Evolutionary conservation across 768 basidiomycete species (phyloP).

Genomic region (Fomitopsis pulvina): DNA sequence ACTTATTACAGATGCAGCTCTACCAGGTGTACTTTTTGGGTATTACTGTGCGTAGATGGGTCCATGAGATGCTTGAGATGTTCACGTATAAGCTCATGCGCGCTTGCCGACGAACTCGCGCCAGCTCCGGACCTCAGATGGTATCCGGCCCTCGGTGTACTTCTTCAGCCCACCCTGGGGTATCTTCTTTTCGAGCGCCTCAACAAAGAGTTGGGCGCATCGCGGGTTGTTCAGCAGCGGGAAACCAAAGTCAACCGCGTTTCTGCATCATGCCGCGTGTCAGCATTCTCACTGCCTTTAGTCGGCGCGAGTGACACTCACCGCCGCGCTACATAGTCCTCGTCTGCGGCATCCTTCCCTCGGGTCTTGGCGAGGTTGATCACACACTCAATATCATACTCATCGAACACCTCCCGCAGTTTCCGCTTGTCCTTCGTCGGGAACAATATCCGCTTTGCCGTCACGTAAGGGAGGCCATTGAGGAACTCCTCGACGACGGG

Average conservation of each 20-base stretch:
- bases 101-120: slow-evolving; percentile 75
- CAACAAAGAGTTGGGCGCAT: slow-evolving; percentile 86
- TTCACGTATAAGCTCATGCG: slow-evolving; percentile 2
- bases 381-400: slow-evolving; percentile 91
- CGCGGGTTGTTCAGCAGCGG: slow-evolving; percentile 87
- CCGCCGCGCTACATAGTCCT: slow-evolving; percentile 95
- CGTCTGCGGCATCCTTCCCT: slow-evolving; percentile 71
- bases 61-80: too few species aligned
- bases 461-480: slow-evolving; percentile 70
- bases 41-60: neutral
- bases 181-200: slow-evolving; percentile 79
- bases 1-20: too few species aligned
- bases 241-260: slow-evolving; percentile 94
- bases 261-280: slow-evolving; percentile 48
- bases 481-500: slow-evolving; percentile 73
- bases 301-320: slow-evolving; percentile 27
- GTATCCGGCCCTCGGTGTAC: slow-evolving; percentile 85
- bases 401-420: slow-evolving; percentile 87
- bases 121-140: slow-evolving; percentile 91
- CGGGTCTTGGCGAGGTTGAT: slow-evolving; percentile 86
- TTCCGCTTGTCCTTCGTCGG: slow-evolving; percentile 95
- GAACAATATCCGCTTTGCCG: slow-evolving; percentile 89
- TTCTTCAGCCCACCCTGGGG: slow-evolving; percentile 68
- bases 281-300: slow-evolving; percentile 11
- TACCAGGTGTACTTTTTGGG: slow-evolving; percentile 19